Base-by-base conservation (phyloP, 228 moss, liverwort and hornwort genomes). In the Sphagnum fallax region DNA sequence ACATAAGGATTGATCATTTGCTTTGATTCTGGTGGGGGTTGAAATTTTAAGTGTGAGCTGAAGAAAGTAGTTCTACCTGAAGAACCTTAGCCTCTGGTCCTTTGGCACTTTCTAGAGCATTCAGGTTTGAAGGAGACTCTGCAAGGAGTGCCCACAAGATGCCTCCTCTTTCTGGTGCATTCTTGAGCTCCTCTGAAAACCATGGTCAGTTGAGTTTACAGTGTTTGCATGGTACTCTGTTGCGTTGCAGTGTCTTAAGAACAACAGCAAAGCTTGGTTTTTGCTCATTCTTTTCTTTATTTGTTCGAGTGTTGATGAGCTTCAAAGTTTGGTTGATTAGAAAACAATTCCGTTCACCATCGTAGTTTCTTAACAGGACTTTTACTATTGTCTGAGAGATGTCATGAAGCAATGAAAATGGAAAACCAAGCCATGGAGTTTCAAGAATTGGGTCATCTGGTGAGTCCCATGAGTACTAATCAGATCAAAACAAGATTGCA, bases 121-220 rank as follows among this genome's bases (percentile, higher is more conserved):
- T 78, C 4, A 61, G 65, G 49, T 57, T 78, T 8, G 78, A 69
- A 60, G 74, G 52, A 69, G 75, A 76, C 7, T 71, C 64, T 76
- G 64, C 64, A 73, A 84, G 73, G 0, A 67, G 60, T 1, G 49
- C 52, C 65, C 78, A 71, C 0, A 84, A 64, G 57, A 63, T 49
- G 71, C 18, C 51, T 13, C 73, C 63, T 66, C 61, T 78, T n/a
- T 81, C 74, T 61, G 72, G 75, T 49, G 76, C 66, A 16, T 62
- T 61, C 52, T 84, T 78, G 62, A 84, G 67, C 67, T 84, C 76
- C 6, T 64, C 84, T 84, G 71, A 48, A 84, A 50, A 63, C 69
- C 32, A 78, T 71, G 14, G 62, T 66, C 66, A 73, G 63, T 78
- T 60, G 11, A 65, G 32, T 32, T 32, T 32, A 32, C 32, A 32